These are phyloP conservation scores for Bertia moriformis DNA, from an alignment of 2,329 filamentous ascomycete species.

Conservation along the genomic window DNA sequence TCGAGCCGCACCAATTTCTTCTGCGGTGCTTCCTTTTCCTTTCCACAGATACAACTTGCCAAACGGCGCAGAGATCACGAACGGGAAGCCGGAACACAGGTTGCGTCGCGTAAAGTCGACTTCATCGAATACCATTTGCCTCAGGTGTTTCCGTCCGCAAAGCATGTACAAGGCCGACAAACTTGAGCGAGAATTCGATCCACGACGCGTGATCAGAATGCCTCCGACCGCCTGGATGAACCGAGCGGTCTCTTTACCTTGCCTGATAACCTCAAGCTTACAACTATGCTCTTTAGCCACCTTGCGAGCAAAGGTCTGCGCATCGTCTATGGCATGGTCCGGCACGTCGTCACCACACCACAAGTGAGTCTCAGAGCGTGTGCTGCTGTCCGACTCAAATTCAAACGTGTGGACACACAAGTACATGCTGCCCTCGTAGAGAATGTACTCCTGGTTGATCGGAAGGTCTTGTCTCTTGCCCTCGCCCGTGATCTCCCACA, in stretches of 20 bases:
- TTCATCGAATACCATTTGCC: slow-evolving; percentile 1
- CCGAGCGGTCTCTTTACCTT: neutral
- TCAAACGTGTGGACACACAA: slow-evolving; percentile 1
- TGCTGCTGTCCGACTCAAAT: neutral
- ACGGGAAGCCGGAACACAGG: neutral
- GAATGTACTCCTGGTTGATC: neutral
- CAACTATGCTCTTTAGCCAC: neutral
- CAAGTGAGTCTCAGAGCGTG: neutral
- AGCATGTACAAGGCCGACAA: neutral
- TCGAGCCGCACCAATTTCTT: neutral
- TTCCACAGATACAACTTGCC: slow-evolving; percentile 1
- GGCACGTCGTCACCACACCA: neutral
- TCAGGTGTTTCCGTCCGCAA: neutral
- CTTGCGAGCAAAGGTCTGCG: neutral
- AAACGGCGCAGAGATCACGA: neutral
- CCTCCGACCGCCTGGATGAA: neutral
- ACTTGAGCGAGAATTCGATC: neutral
- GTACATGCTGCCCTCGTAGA: neutral
- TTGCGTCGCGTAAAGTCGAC: neutral
- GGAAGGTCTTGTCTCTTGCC: slow-evolving; percentile 1
- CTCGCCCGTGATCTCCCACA: slow-evolving; percentile 1
- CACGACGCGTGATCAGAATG: neutral
- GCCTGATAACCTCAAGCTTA: neutral
- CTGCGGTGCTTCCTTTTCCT: neutral
- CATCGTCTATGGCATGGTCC: neutral